Evolutionary conservation across 31 red algal species (phyloP), one percentile per base, ranked within the genome.

Genomic region (Odonthalia washingtoniensis): DNA sequence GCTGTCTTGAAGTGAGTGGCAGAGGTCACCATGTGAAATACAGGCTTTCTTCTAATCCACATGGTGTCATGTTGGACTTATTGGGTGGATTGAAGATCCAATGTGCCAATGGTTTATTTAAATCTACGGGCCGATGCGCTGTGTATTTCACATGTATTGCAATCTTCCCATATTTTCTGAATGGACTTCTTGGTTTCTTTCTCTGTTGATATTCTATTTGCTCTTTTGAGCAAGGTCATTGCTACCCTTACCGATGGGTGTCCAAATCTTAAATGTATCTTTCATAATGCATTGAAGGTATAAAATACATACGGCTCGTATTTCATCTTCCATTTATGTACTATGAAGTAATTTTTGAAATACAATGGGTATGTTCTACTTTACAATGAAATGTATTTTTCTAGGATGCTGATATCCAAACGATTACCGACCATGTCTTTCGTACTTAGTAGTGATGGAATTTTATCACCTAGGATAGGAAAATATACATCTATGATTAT

Each of bases 371-470:
- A 41, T 5, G 18, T 12, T 4, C 6, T 37, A 21, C 53, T 5
- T 42, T 70, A 69, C 16, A 61, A 52, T 0, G 5, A 36, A 16
- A 78, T 38, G 0, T 62, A 6, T 28, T 43, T 41, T 4, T 79
- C 39, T 18, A 78, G 85, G 27, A 88, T 86, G 28, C 74, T 78
- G 1, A 88, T 38, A n/a, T 88, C 57, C 27, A 88, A 30, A 1
- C 60, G 53, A 49, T 88, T 78, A 14, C 78, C 74, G 0, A 38
- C 37, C 64, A 88, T 88, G 27, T 79, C 74, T 34, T 67, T 80
- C 85, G 78, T 79, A 18, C 46, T 78, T 6, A 78, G 75, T 31
- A 88, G 33, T 1, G 1, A 34, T 34, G 72, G 85, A 3, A 70
- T 27, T 41, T 44, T 70, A 28, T 53, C 85, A 1, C 9, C 37